Conservation (phyloP, 345 rosid species). For the Eucalyptus coolabah region DNA sequence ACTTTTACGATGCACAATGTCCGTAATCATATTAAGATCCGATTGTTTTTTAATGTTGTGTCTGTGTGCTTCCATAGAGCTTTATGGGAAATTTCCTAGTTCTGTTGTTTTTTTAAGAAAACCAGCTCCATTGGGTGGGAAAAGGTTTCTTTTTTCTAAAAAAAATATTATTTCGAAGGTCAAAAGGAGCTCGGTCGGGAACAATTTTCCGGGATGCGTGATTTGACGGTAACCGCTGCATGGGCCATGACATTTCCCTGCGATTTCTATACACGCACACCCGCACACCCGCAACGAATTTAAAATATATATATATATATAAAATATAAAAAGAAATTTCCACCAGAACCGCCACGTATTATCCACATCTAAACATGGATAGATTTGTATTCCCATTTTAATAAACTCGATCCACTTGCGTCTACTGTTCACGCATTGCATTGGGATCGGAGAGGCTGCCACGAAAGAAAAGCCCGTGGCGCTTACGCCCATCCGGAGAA, state of each 20-base stretch:
- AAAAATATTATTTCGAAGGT: not conserved
- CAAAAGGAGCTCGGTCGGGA: not conserved
- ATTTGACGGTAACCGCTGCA: not conserved
- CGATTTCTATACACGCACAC: not conserved
- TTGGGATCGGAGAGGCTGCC: not conserved
- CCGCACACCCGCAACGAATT: too few species aligned
- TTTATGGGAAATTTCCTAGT: not conserved
- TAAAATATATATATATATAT: too few species aligned
- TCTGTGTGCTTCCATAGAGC: not conserved
- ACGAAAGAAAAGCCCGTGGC: not conserved
- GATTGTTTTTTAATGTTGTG: not conserved
- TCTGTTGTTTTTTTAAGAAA: not conserved
- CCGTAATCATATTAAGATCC: not conserved
- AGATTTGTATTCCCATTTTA: not conserved
- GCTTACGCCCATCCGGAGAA: not conserved
- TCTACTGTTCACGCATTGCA: not conserved
- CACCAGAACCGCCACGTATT: not conserved
- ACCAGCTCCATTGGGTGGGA: not conserved
- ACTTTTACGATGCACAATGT: not conserved
- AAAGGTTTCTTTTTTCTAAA: not conserved
- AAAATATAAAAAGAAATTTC: not conserved
- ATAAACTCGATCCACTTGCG: not conserved
- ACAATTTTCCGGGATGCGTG: not conserved
- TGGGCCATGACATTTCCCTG: not conserved
- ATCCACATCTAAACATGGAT: not conserved